A percentile compares a stretch with the other conserved stretches of the same genome.
Evolutionary conservation across 176 grass and related monocot species (phyloP).

Genomic region (Musa troglodytarum): DNA sequence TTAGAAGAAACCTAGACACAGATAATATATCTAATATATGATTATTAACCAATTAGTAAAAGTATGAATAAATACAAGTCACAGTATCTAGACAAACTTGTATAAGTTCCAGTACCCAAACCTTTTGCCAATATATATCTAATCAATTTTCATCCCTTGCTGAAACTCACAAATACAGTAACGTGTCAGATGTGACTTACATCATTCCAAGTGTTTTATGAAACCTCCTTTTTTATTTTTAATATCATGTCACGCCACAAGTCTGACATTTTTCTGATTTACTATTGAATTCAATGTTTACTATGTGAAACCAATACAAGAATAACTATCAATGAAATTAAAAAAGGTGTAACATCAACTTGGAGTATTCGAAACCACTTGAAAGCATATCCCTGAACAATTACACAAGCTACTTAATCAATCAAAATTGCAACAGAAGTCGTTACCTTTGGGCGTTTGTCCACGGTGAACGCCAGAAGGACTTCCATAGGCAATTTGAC

Average conservation of each 20-base stretch:
- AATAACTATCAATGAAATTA: too few species aligned
- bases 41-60: too few species aligned
- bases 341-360: too few species aligned
- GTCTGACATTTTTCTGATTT: not conserved
- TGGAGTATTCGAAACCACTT: too few species aligned
- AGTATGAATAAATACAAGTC: too few species aligned
- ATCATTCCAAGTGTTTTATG: not conserved
- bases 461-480: slow-evolving; percentile 44
- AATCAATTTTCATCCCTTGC: not conserved
- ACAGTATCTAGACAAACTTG: too few species aligned
- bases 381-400: too few species aligned
- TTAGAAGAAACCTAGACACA: too few species aligned
- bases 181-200: not conserved
- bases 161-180: not conserved
- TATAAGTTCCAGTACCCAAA: too few species aligned
- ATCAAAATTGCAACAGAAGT: not conserved
- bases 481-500: slow-evolving; percentile 45
- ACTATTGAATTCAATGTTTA: not conserved
- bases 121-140: too few species aligned
- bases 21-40: too few species aligned
- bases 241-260: not conserved
- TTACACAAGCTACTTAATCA: not conserved
- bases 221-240: not conserved
- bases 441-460: slow-evolving; percentile 69
- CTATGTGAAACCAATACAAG: too few species aligned